Evolutionary conservation across 2,329 filamentous ascomycete genomes (phyloP).

Genomic region (Diaporthe sp.): DNA sequence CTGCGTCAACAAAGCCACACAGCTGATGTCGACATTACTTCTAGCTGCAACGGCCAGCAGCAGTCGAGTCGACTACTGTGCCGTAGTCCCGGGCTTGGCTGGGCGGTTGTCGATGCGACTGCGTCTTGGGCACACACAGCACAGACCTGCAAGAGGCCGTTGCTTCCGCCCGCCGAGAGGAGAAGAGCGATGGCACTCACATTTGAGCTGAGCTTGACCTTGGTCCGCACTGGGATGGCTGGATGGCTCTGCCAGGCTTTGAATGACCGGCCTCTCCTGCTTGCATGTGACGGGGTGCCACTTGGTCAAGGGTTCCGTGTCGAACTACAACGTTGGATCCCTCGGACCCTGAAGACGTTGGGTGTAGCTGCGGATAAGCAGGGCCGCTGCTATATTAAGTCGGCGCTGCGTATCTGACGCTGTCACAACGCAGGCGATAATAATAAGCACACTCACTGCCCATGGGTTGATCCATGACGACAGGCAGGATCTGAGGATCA

Average conservation of each 20-base stretch:
- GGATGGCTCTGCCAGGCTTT: background rate
- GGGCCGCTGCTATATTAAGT: background rate
- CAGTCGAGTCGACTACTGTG: slow-evolving; percentile 4
- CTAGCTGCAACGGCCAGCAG: background rate
- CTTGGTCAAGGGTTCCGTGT: slow-evolving; percentile 21
- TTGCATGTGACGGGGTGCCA: slow-evolving; percentile 5
- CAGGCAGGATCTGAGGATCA: background rate
- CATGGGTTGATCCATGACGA: background rate
- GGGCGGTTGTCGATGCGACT: background rate
- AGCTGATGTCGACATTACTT: slow-evolving; percentile 5
- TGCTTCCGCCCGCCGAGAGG: background rate
- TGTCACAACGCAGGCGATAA: background rate
- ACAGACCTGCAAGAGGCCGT: background rate
- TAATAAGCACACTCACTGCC: background rate
- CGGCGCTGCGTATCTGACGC: background rate
- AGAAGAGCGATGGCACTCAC: background rate
- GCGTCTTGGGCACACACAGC: background rate
- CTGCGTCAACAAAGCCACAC: slow-evolving; percentile 15
- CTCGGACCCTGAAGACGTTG: slow-evolving; percentile 9
- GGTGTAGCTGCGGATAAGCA: background rate
- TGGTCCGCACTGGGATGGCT: background rate
- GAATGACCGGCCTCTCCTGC: background rate
- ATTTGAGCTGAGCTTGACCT: background rate
- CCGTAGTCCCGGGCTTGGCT: slow-evolving; percentile 14
- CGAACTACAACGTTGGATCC: slow-evolving; percentile 1